These are phyloP conservation scores for Chrysoporthe austroafricana DNA, from an alignment of 2,329 filamentous ascomycete species.

Conservation along the genomic window DNA sequence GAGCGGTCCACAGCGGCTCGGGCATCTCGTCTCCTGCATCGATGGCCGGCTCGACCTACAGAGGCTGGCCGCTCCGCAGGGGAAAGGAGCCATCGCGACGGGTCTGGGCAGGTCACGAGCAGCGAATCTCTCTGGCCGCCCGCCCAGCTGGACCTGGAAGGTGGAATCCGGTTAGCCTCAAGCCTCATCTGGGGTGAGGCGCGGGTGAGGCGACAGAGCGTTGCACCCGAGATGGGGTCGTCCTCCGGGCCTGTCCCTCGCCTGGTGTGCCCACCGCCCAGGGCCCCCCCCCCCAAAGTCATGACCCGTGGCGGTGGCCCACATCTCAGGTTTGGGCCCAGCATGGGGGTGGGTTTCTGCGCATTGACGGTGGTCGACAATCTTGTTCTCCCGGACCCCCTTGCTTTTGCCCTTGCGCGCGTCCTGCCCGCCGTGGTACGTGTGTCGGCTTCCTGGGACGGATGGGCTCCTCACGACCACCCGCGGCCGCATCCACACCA, in stretches of 20 bases:
- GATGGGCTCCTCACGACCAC: conserved; percentile 5
- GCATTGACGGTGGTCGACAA: conserved; percentile 9
- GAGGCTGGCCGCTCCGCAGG: not conserved
- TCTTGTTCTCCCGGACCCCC: conserved; percentile 2
- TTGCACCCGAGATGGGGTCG: conserved; percentile 23
- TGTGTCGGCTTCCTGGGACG: conserved; percentile 1
- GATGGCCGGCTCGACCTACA: not conserved
- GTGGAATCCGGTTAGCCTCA: conserved; percentile 20
- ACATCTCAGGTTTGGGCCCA: conserved; percentile 2
- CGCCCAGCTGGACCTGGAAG: conserved; percentile 14
- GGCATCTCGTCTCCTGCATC: not conserved
- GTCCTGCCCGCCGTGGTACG: too few relatives aligned
- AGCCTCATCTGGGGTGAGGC: conserved; percentile 27
- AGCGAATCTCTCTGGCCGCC: not conserved
- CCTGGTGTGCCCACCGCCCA: not conserved
- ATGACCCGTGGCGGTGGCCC: conserved; percentile 11
- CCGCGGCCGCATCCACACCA: not conserved
- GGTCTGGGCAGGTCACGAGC: not conserved
- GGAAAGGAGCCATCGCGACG: not conserved
- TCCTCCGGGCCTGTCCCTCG: conserved; percentile 13
- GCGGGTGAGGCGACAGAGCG: conserved; percentile 26
- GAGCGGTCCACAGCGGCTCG: not conserved
- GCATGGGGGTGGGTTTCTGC: conserved; percentile 8
- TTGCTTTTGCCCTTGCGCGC: conserved; percentile 3
- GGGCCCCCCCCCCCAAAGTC: conserved; percentile 3